Conservation (phyloP, 345 rosid species). For the Theobroma cacao region DNA sequence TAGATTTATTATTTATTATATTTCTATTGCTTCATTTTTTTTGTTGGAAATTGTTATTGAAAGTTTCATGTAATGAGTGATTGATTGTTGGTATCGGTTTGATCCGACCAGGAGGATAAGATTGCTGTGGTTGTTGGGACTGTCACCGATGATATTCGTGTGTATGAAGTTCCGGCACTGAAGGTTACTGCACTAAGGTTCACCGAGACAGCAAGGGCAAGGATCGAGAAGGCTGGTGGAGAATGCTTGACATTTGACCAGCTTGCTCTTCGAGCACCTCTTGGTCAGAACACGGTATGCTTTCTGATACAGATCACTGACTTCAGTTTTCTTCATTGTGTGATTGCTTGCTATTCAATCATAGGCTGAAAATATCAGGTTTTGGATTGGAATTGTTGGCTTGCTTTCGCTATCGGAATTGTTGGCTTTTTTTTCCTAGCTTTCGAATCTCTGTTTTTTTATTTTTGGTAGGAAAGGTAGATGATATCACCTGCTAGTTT, state of each 20-base stretch:
- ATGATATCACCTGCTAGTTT: background rate
- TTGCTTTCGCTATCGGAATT: background rate
- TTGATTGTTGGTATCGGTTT: background rate
- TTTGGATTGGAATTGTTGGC: background rate
- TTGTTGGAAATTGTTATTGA: background rate
- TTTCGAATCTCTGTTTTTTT: background rate
- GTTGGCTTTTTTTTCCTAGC: background rate
- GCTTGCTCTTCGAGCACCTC: conserved; percentile 87
- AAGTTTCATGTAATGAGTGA: background rate
- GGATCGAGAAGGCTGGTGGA: conserved; percentile 96
- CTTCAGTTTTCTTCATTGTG: background rate
- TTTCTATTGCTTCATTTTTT: background rate
- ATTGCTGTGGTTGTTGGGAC: conserved; percentile 84
- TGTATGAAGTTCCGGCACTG: conserved; percentile 73
- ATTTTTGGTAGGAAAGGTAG: background rate
- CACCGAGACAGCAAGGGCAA: conserved; percentile 87
- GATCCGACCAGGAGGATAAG: conserved; percentile 50
- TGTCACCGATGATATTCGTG: conserved; percentile 78
- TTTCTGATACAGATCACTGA: background rate
- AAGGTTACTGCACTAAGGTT: conserved; percentile 84
- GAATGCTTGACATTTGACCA: conserved; percentile 92
- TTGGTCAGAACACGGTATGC: conserved; percentile 89
- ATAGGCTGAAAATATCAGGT: background rate
- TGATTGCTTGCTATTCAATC: background rate
- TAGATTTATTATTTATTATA: no score